phyloP scores from a whole-genome alignment of 2,329 filamentous ascomycete species.

The Beauveria sp. region DNA sequence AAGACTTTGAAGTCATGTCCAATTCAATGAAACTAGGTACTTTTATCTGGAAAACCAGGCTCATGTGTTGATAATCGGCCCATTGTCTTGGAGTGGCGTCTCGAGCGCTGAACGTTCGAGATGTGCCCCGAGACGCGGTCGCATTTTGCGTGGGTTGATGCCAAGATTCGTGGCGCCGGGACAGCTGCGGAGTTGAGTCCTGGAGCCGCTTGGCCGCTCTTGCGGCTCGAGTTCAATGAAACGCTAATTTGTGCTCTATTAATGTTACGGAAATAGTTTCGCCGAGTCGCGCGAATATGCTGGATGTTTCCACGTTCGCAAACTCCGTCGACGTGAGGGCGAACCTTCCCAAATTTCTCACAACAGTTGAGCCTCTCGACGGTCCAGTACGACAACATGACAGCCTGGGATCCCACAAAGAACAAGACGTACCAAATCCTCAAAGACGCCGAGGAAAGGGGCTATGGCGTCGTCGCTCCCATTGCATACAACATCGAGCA shows the following conservation, averaged over 20 bases:
- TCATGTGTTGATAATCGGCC: not conserved
- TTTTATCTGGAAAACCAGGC: not conserved
- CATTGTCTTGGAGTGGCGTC: not conserved
- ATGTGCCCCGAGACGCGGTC: slow-evolving; percentile 1
- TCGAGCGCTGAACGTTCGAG: not conserved
- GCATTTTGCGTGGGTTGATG: not conserved
- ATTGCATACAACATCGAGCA: slow-evolving; percentile 64
- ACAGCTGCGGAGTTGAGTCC: too few relatives aligned
- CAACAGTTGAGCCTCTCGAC: not conserved
- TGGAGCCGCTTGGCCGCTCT: too few relatives aligned
- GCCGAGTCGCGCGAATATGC: too few relatives aligned
- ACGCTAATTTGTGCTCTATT: too few relatives aligned
- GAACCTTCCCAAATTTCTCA: not conserved
- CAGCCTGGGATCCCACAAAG: slow-evolving; percentile 16
- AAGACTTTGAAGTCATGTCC: too few relatives aligned
- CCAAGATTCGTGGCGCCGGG: too few relatives aligned
- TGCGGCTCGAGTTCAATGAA: too few relatives aligned
- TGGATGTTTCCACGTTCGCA: too few relatives aligned
- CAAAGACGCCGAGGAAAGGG: slow-evolving; percentile 40
- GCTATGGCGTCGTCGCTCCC: slow-evolving; percentile 45
- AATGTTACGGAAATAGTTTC: too few relatives aligned
- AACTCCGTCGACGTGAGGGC: not conserved
- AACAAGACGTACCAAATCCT: slow-evolving; percentile 35
- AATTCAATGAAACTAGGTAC: not conserved
- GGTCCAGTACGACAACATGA: slow-evolving; percentile 12